Base-by-base conservation (phyloP, 768 basidiomycete species). In the Suillus subluteus region DNA sequence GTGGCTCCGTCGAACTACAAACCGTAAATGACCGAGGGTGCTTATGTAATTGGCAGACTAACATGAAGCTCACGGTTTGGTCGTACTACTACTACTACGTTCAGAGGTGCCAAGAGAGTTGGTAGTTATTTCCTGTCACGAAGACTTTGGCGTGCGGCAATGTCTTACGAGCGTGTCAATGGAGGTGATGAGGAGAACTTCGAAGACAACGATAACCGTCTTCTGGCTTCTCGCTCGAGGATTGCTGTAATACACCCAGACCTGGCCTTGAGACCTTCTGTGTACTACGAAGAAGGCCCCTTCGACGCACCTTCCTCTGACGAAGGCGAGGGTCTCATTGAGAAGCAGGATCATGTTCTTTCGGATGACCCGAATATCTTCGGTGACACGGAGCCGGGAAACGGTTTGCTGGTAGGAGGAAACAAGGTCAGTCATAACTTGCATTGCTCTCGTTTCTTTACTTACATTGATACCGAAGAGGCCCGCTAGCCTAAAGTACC, bases 241-340 rank as follows among this genome's bases (percentile, higher is more conserved):
- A 43, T 62, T 50, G 41, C 26, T 21, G 58, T 58, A 15, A 35
- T 55, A 3, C 63, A 32, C n/a, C 56, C 65, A 13, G 71, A 73
- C 40, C 66, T 62, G 23, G 59, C 62, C 43, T 68, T 73, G 23
- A 71, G 74, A 58, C 82, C 82, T 3, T 70, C 69, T 1, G 71
- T 77, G 7, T 94, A 94, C 78, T 94, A 94, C 69, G 89, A 84
- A 38, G 91, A 93, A 23, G 91, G 92, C 0, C 83, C 87, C 0
- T 94, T 93, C 72, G 90, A 92, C 69, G 83, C 89, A 26, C 90
- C 91, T 8, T 91, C 90, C 71, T 92, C 91, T n/a, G 90, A 90
- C n/a, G 91, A 89, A 65, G 84, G 86, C 35, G 84, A 83, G 40
- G 75, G 81, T 9, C 79, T 88, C 23, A 68, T 85, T 40, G 86